These are phyloP conservation scores for Dactylellina leptospora DNA, from an alignment of 2,329 filamentous ascomycete species.

Conservation along the genomic window DNA sequence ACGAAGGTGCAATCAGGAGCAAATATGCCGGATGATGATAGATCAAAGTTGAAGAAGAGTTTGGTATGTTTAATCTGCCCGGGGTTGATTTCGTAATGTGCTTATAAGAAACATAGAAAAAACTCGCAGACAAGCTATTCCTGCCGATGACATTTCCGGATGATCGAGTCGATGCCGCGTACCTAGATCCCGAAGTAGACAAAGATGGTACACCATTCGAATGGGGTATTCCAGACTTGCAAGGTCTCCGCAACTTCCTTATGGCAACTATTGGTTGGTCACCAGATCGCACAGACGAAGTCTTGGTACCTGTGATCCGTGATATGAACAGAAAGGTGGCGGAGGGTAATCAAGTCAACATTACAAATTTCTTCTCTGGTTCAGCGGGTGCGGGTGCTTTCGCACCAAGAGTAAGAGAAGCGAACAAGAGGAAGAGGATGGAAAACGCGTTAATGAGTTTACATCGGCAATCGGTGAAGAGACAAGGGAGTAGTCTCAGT, in stretches of 20 bases:
- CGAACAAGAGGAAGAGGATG: slow-evolving; percentile 77
- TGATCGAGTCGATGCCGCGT: slow-evolving; percentile 79
- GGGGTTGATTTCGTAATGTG: too few species aligned
- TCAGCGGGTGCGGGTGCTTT: slow-evolving; percentile 75
- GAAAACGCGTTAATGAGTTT: slow-evolving; percentile 76
- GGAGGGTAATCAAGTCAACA: slow-evolving; percentile 94
- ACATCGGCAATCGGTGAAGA: slow-evolving; percentile 59
- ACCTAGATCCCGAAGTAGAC: slow-evolving; percentile 87
- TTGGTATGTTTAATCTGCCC: slow-evolving; percentile 68
- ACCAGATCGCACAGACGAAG: slow-evolving; percentile 90
- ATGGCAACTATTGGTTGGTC: slow-evolving; percentile 94
- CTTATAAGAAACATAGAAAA: slow-evolving; percentile 33
- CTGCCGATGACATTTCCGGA: slow-evolving; percentile 82
- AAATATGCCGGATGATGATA: slow-evolving; percentile 69
- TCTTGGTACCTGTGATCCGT: slow-evolving; percentile 90
- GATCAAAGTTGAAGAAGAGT: slow-evolving; percentile 78
- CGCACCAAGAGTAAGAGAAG: slow-evolving; percentile 72
- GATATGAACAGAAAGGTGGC: slow-evolving; percentile 90
- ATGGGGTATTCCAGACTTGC: slow-evolving; percentile 94
- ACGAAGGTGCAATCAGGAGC: slow-evolving; percentile 76
- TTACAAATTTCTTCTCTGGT: slow-evolving; percentile 89
- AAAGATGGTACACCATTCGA: slow-evolving; percentile 79
- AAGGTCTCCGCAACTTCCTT: slow-evolving; percentile 81
- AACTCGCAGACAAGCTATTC: slow-evolving; percentile 73
- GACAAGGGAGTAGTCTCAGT: slow-evolving; percentile 57